Base-by-base conservation (phyloP, 495 filamentous ascomycete genomes). In the Parathielavia appendiculata region DNA sequence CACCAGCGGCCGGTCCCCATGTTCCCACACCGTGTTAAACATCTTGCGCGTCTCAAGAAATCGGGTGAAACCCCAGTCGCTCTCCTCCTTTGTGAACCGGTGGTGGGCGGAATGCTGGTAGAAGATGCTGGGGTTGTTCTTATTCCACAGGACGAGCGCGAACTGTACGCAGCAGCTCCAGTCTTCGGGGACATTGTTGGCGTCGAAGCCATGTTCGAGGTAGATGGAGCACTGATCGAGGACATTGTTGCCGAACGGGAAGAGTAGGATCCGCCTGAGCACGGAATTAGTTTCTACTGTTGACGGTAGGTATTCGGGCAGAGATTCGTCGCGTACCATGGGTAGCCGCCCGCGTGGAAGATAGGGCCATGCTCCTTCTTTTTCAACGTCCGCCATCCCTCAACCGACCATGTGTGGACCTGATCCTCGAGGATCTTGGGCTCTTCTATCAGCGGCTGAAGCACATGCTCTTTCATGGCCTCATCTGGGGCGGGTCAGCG, bases 131-230 rank as follows among this genome's bases (percentile, higher is more conserved):
- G 93, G 91, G 60, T 96, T 90, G 62, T 91, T 90, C 40, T 86
- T 85, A 71, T 96, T 99, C 85, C 89, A 97, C 56, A 99, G 72
- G 12, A 97, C 92, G 57, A 99, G 75, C 20, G 84, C 87, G 71
- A 99, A 99, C 66, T 97, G 93, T 56, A 95, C 92, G 67, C 93
- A 99, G 58, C 90, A 91, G 68, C 91, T 92, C 90, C 91, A 97
- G 64, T 91, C 87, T 40, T 96, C 90, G 16, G 91, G 87, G 34
- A 81, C 73, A 40, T 66, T 74, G 39, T 84, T 85, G 4, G 74
- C 63, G 14, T 82, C 75, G 74, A 86, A 92, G 47, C 89, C 93
- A 63, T 97, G 93, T 72, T 99, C 93, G 30, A 99, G 83, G 73
- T 99, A 99, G 68, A 99, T 88, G 3, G 95, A 97, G 44, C 86